phyloP scores from a whole-genome alignment of 371 early-diverging fungal species.

The Apophysomyces variabilis region DNA sequence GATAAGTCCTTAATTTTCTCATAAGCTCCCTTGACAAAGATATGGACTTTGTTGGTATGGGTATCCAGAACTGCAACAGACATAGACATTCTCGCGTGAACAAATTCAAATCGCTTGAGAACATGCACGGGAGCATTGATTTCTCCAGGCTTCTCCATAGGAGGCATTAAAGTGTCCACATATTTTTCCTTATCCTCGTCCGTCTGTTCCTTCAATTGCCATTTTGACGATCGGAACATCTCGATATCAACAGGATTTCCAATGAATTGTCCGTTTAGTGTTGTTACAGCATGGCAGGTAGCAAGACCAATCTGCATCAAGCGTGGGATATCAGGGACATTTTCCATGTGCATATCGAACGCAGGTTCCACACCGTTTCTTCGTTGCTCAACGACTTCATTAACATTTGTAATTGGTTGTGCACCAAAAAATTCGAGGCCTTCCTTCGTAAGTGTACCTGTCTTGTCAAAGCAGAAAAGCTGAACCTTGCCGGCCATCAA shows the following conservation, averaged over 20 bases:
- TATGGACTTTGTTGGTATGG: constrained; percentile 59
- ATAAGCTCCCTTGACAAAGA: constrained; percentile 87
- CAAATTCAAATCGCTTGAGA: constrained; percentile 86
- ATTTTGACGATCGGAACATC: constrained; percentile 82
- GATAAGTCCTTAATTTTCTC: constrained; percentile 73
- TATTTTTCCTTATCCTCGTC: constrained; percentile 31
- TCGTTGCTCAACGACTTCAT: constrained; percentile 37
- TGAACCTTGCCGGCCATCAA: constrained; percentile 91
- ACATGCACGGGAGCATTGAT: constrained; percentile 46
- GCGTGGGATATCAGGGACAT: constrained; percentile 39
- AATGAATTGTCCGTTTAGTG: constrained; percentile 69
- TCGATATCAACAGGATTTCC: constrained; percentile 96
- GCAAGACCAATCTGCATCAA: constrained; percentile 69
- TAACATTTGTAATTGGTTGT: constrained; percentile 29
- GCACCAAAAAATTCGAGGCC: constrained; percentile 65
- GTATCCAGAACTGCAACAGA: constrained; percentile 73
- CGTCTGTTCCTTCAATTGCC: constrained; percentile 26
- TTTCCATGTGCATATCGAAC: constrained; percentile 37
- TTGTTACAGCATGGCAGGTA: constrained; percentile 83
- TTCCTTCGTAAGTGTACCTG: constrained; percentile 71
- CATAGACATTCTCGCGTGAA: constrained; percentile 85
- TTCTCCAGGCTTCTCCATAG: constrained; percentile 25
- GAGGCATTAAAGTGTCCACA: constrained; percentile 51
- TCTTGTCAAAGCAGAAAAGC: constrained; percentile 86
- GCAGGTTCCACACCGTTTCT: constrained; percentile 15